Base-by-base conservation (phyloP, 2,329 filamentous ascomycete species). In the Stenocarpella maydis region DNA sequence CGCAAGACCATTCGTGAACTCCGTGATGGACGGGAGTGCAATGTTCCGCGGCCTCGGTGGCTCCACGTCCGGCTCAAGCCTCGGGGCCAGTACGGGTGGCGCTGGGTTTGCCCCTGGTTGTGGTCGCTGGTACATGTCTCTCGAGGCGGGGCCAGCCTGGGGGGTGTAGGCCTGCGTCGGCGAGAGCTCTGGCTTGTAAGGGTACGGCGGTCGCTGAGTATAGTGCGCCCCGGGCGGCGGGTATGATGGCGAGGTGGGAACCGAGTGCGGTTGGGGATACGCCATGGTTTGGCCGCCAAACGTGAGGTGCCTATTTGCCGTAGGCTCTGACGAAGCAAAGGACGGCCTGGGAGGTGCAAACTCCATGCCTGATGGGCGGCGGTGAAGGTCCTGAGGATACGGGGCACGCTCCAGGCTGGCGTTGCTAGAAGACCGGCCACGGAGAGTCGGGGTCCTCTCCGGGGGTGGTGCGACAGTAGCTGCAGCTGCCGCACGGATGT, bases 171-270 rank as follows among this genome's bases (percentile, higher is more conserved):
- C 69, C 68, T 77, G 77, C 49, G 77, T 75, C 1, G 75, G 73
- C n/a, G 76, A 75, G 10, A 75, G 74, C 60, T 79, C 77, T 53
- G 49, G 55, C 34, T 49, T 67, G 55, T 75, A 73, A 64, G 76
- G 74, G 10, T 72, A 72, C 9, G 71, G 49, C 21, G 69, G 72
- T 39, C 67, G 39, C 12, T 65, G 69, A 14, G 49, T 43, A 17
- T 49, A 68, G 28, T 73, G 72, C 28, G 72, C 67, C 37, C 74
- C 74, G 34, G 75, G 76, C 21, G 76, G 75, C 9, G 72, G 72
- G 69, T 79, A 79, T 3, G 76, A 75, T 0, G 79, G 78, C 39
- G 79, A 80, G 3, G 74, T 73, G 5, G 79, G 78, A 17, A 78
- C 74, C 2, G 78, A 79, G 8, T 75, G 72, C 49, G 76, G 71